Percentiles rank a stretch among this genome's conserved stretches.
phyloP scores from a whole-genome alignment of 129 eudicot species.

The Lonicera japonica region DNA sequence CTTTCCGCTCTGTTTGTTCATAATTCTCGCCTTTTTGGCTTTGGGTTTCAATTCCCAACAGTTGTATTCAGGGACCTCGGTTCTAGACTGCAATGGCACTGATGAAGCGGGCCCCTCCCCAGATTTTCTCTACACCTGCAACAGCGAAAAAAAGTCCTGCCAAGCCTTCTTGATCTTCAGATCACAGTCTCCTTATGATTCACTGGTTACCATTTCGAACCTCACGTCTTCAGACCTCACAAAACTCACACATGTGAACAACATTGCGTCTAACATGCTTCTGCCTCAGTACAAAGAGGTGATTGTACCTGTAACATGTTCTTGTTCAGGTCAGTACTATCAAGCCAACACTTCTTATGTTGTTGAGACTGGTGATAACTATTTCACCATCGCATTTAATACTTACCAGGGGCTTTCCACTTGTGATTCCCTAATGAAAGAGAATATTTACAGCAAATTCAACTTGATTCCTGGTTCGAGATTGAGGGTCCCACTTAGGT shows the following conservation, averaged over 20 bases:
- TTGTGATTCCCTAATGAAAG: conserved; percentile 33
- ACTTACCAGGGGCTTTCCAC: conserved; percentile 52
- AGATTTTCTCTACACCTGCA: conserved; percentile 59
- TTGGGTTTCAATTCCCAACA: conserved; percentile 35
- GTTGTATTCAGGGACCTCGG: conserved; percentile 37
- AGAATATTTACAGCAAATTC: conserved; percentile 24
- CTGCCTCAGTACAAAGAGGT: conserved; percentile 40
- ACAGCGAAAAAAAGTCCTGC: conserved; percentile 39
- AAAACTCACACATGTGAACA: conserved; percentile 42
- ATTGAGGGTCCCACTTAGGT: conserved; percentile 55
- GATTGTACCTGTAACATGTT: conserved; percentile 59
- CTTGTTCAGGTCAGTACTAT: conserved; percentile 62
- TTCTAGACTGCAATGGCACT: conserved; percentile 29
- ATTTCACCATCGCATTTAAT: conserved; percentile 41
- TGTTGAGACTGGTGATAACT: conserved; percentile 22
- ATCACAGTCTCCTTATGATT: conserved; percentile 40
- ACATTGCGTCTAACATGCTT: conserved; percentile 18
- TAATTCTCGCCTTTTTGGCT: conserved; percentile 16
- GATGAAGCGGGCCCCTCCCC: conserved; percentile 42
- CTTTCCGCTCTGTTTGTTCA: conserved; percentile 15
- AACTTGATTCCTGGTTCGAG: conserved; percentile 18
- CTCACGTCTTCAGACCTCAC: conserved; percentile 41
- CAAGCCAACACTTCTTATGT: conserved; percentile 57
- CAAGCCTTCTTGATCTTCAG: conserved; percentile 46
- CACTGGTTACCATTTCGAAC: conserved; percentile 44